Evolutionary conservation across 1,139 yeast genomes (phyloP), one percentile per base, ranked within the genome.

Genomic region (Candida labiduridarum): DNA sequence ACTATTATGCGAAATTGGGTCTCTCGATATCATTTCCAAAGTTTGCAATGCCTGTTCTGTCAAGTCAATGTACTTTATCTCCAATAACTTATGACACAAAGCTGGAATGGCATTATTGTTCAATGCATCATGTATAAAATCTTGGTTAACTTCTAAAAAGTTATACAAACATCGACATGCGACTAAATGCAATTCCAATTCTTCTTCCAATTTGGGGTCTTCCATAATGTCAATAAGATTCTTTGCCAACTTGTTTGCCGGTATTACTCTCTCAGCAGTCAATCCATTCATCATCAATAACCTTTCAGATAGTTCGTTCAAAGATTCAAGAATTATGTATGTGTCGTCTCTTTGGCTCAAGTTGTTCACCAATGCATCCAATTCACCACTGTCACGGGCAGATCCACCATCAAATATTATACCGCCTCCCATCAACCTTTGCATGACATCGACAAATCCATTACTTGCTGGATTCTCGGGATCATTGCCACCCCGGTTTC

Each of bases 41-140:
- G 95, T 85, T 58, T 87, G 92, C 42, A 94, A 70, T 0, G 94
- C 92, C 66, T 92, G 97, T 64, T 94, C 99, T 0, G 97, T 96
- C 52, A 94, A 74, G 65, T 94, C 99, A 49, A 94, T 92, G 64
- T 83, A 91, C 51, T 84, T 83, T 16, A 92, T 87, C 58, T 90
- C 96, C 56, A 82, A 65, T 43, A 94, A 68, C 59, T 88, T 88
- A 11, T 76, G 73, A 57, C 89, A 83, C 41, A 94, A 71, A 0
- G 82, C 83, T 40, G 83, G 85, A 11, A 91, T 80, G 1, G 87
- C 88, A 44, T 87, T 85, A 27, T 82, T 82, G 41, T 79, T 76
- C 7, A 89, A 85, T 4, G 91, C 85, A 48, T 79, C 81, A 51
- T 80, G 80, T 11, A 86, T 80, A 45, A 85, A 81, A 46, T 87